These are phyloP conservation scores for Carex scoparia DNA, from an alignment of 176 grass and related monocot genomes.

Conservation along the genomic window DNA sequence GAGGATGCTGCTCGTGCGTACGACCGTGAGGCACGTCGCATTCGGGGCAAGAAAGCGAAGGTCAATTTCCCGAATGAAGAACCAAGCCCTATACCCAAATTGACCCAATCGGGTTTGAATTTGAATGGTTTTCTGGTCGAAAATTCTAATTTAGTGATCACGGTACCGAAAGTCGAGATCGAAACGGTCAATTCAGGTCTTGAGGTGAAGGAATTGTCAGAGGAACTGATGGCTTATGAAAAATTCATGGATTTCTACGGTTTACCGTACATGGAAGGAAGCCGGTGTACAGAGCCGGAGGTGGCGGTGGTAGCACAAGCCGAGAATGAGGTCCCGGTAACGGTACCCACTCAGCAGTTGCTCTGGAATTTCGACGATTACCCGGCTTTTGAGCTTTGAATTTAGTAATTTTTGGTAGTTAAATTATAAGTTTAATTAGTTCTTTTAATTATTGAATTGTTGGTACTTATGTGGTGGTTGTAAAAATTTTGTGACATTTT, in stretches of 20 bases:
- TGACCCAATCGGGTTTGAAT: background rate
- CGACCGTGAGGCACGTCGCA: slow-evolving; percentile 74
- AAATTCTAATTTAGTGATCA: background rate
- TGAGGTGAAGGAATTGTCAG: slow-evolving; percentile 64
- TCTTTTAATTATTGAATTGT: background rate
- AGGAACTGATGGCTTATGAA: slow-evolving; percentile 84
- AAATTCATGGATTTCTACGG: slow-evolving; percentile 82
- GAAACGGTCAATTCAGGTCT: slow-evolving; percentile 7
- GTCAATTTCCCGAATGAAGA: slow-evolving; percentile 83
- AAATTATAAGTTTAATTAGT: background rate
- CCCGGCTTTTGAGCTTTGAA: slow-evolving; percentile 26
- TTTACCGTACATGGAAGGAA: slow-evolving; percentile 88
- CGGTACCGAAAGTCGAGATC: slow-evolving; percentile 25
- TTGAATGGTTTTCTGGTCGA: background rate
- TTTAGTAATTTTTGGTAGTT: background rate
- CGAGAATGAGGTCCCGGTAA: background rate
- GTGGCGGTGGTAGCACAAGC: background rate
- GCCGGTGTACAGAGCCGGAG: background rate
- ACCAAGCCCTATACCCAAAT: background rate
- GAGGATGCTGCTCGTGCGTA: slow-evolving; percentile 83
- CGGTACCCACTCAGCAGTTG: background rate
- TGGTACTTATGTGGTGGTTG: background rate
- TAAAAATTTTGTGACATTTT: background rate
- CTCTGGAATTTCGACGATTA: slow-evolving; percentile 73
- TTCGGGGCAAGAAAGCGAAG: slow-evolving; percentile 90